Evolutionary conservation across 2,329 filamentous ascomycete genomes (phyloP).

Genomic region (Trichoderma aggressivum): DNA sequence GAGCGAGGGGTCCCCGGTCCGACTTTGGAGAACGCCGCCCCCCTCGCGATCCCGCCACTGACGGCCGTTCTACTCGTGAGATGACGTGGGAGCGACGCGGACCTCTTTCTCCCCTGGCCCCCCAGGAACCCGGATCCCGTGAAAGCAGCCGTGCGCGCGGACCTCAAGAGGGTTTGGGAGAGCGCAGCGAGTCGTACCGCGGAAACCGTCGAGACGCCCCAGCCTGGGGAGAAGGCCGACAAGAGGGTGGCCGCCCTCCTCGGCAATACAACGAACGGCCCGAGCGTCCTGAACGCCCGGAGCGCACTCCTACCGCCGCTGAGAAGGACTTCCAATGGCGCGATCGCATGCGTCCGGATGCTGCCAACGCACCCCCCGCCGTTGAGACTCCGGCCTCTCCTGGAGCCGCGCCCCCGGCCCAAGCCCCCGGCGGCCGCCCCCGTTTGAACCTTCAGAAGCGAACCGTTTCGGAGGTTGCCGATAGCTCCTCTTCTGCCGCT

Average conservation of each 20-base stretch:
- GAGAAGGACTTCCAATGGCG: slow-evolving; percentile 95
- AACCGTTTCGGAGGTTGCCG: slow-evolving; percentile 73
- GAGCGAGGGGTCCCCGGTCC: slow-evolving; percentile 46
- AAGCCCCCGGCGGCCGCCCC: slow-evolving; percentile 61
- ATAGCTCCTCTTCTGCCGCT: slow-evolving; percentile 47
- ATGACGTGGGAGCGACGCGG: slow-evolving; percentile 94
- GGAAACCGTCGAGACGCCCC: slow-evolving; percentile 66
- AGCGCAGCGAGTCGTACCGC: slow-evolving; percentile 55
- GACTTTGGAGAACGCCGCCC: slow-evolving; percentile 61
- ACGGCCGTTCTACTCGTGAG: slow-evolving; percentile 64
- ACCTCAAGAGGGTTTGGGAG: slow-evolving; percentile 51
- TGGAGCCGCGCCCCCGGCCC: slow-evolving; percentile 51
- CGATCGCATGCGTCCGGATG: slow-evolving; percentile 82
- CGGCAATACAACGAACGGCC: slow-evolving; percentile 69
- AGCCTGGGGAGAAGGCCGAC: slow-evolving; percentile 70
- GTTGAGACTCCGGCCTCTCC: slow-evolving; percentile 71
- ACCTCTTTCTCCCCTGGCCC: slow-evolving; percentile 71
- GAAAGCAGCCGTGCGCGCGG: slow-evolving; percentile 53
- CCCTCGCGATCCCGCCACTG: slow-evolving; percentile 58
- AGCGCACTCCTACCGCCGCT: slow-evolving; percentile 75
- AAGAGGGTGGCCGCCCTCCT: slow-evolving; percentile 76
- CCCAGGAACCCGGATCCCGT: slow-evolving; percentile 51
- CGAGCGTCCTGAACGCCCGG: slow-evolving; percentile 53
- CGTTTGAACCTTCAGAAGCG: slow-evolving; percentile 87
- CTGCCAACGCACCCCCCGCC: slow-evolving; percentile 59